Base-by-base conservation (phyloP, 2,329 filamentous ascomycete genomes). In the Penicillium occitanis region DNA sequence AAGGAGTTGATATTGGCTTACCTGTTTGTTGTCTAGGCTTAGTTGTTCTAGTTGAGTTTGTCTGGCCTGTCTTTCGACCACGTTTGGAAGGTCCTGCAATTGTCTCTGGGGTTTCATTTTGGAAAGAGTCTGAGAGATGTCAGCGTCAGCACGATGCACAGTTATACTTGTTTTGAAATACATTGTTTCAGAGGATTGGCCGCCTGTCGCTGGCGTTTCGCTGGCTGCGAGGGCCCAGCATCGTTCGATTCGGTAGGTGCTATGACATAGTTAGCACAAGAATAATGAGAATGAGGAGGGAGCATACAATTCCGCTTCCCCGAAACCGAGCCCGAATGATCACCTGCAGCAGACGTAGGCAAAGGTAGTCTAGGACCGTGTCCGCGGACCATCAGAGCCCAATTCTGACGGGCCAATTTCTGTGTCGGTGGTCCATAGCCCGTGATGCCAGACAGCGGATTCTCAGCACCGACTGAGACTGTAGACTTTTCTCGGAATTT, bases 401-500 rank as follows among this genome's bases (percentile, higher is more conserved):
- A 66, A 55, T 66, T 66, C 61, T 66, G 65, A 11, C 14, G 17
- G 10, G 65, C 60, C 25, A 19, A 5, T 35, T 25, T 42, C n/a
- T 48, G 22, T 10, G 66, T 28, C 5, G 55, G 57, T 25, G 66
- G 66, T 51, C 66, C 66, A 35, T 67, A 67, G n/a, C 66, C 66
- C 11, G 66, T 67, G 30, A 67, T 67, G 5, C 66, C 66, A 40
- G 66, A 64, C 17, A 67, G 42, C 5, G 66, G 66, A 46, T 67
- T 67, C 8, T 48, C 51, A 10, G 33, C 5, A 25, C 33, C 40
- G 11, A 63, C 46, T 5, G 60, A 63, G 2, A 28, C 13, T 22
- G 7, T 2, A 33, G 60, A 37, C 42, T 22, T 35, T 53, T 30
- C 25, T 63, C 7, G 40, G 35, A 19, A 33, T 11, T 30, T 25